Percentiles rank a stretch among this genome's conserved stretches.
These are phyloP conservation scores for Teratosphaeria gauchensis DNA, from an alignment of 2,329 filamentous ascomycete genomes.

Conservation along the genomic window DNA sequence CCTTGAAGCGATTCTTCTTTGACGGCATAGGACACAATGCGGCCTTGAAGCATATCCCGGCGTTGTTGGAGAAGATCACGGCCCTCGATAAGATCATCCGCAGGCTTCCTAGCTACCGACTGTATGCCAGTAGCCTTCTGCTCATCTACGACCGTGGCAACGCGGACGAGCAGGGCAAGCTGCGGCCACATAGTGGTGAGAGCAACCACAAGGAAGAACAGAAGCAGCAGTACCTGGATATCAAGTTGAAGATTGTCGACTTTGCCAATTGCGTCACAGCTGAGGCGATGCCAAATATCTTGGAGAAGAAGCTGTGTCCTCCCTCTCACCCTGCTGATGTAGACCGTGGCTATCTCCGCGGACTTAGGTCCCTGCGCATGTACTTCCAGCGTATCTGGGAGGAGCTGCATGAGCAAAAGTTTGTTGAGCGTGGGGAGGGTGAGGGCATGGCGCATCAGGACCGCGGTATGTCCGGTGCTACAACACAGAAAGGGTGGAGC, in stretches of 20 bases:
- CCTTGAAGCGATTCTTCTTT: slow-evolving; percentile 80
- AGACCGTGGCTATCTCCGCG: slow-evolving; percentile 81
- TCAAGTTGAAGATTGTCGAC: slow-evolving; percentile 95
- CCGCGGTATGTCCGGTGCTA: slow-evolving; percentile 15
- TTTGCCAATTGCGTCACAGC: slow-evolving; percentile 96
- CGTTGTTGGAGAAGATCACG: slow-evolving; percentile 73
- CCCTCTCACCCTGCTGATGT: slow-evolving; percentile 71
- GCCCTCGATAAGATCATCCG: slow-evolving; percentile 76
- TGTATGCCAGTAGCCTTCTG: slow-evolving; percentile 89
- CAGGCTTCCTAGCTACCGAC: slow-evolving; percentile 72
- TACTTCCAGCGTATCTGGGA: slow-evolving; percentile 84
- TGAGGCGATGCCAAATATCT: slow-evolving; percentile 53
- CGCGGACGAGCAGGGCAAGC: slow-evolving; percentile 40
- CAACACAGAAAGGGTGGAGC: slow-evolving; percentile 16
- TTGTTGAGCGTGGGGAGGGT: slow-evolving; percentile 24
- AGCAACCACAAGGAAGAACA: background rate
- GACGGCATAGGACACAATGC: slow-evolving; percentile 75
- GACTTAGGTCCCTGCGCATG: slow-evolving; percentile 63
- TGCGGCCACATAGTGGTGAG: slow-evolving; percentile 7
- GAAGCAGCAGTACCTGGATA: slow-evolving; percentile 29
- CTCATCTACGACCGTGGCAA: slow-evolving; percentile 92
- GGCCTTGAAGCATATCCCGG: slow-evolving; percentile 76
- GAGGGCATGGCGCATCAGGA: slow-evolving; percentile 27
- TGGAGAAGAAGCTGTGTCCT: slow-evolving; percentile 50
- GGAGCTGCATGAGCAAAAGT: slow-evolving; percentile 46